Evolutionary conservation across 1,284 basidiomycete species (phyloP).

Genomic region (Neonothopanus nambi): DNA sequence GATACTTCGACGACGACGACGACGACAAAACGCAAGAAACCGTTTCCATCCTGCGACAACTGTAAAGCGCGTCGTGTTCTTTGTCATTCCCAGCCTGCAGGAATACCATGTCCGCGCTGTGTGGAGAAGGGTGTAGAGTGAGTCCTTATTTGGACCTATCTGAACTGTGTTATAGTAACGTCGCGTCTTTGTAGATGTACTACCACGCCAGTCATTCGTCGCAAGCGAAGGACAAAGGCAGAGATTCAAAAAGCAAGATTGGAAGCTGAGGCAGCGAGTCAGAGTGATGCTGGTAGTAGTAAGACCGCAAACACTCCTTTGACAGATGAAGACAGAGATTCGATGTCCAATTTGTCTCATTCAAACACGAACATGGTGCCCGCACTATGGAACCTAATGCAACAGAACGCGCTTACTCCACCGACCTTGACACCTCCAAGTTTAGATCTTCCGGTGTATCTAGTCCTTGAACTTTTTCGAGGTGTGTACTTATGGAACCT

Average conservation of each 20-base stretch:
- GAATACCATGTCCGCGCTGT: conserved; percentile 6
- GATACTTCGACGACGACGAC: too few relatives aligned
- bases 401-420: neutral
- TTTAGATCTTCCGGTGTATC: too few relatives aligned
- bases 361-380: neutral
- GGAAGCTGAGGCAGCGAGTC: neutral
- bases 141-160: neutral
- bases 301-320: neutral
- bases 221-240: conserved; percentile 8
- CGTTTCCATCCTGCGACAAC: conserved; percentile 8
- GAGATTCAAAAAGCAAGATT: neutral
- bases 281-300: neutral
- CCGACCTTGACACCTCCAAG: too few relatives aligned
- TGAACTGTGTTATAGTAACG: neutral
- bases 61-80: conserved; percentile 10
- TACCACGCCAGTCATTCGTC: conserved; percentile 6
- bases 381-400: neutral
- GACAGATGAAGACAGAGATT: neutral
- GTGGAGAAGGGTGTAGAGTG: conserved; percentile 5
- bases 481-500: neutral
- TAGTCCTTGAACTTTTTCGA: too few relatives aligned
- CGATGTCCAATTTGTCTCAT: neutral
- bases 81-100: conserved; percentile 6
- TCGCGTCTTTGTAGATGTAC: neutral
- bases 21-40: conserved; percentile 3